Conservation (phyloP, 2,329 filamentous ascomycete species). For the Fusarium mangiferae region DNA sequence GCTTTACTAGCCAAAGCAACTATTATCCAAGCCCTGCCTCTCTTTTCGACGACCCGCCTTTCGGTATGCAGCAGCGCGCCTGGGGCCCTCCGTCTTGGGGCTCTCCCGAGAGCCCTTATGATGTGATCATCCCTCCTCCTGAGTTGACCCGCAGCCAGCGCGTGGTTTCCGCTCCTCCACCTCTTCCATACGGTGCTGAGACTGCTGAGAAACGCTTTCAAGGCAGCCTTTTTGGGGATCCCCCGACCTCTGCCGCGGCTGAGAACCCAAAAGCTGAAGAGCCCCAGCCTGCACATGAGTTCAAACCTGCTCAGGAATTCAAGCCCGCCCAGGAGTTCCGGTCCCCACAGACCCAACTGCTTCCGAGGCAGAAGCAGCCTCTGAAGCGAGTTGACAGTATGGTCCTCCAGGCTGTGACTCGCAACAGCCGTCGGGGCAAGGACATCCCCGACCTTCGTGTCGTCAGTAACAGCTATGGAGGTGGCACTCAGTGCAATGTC, state of each 20-base stretch:
- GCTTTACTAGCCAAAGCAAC: background rate
- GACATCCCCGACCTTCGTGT: background rate
- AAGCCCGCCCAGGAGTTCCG: background rate
- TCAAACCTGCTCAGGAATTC: background rate
- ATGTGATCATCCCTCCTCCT: background rate
- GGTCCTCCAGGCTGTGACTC: background rate
- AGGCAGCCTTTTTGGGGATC: background rate
- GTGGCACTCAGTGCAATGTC: slow-evolving; percentile 11
- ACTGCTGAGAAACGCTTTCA: background rate
- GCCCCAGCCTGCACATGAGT: background rate
- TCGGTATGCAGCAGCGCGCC: background rate
- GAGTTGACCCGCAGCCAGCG: background rate
- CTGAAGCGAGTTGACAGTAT: slow-evolving; percentile 16
- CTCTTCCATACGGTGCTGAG: background rate
- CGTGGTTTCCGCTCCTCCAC: rapidly evolving
- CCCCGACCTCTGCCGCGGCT: background rate
- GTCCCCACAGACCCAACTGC: background rate
- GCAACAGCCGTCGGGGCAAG: background rate
- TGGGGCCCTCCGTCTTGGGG: background rate
- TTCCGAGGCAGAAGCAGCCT: background rate
- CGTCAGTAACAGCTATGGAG: slow-evolving; percentile 12
- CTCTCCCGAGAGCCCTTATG: background rate
- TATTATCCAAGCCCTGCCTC: background rate
- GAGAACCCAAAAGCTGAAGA: background rate
- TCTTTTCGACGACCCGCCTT: background rate